These are phyloP conservation scores for Hyaloscypha variabilis DNA, from an alignment of 495 filamentous ascomycete genomes.

Conservation along the genomic window DNA sequence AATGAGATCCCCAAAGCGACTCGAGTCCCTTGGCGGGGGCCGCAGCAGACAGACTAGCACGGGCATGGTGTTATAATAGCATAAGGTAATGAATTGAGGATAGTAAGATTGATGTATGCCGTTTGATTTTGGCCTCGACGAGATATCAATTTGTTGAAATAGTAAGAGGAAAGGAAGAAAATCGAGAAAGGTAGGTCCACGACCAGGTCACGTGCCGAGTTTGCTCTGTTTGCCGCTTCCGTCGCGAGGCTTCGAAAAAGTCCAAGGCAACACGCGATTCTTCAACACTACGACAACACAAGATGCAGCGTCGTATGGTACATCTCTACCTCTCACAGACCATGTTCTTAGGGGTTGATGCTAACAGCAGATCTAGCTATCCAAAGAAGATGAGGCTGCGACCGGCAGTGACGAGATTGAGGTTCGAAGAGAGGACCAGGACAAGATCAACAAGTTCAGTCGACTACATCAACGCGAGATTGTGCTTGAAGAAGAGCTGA, in stretches of 20 bases:
- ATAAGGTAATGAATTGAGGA: too few species aligned
- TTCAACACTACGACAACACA: constrained; percentile 13
- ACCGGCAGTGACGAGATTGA: constrained; percentile 78
- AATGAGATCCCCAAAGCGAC: too few species aligned
- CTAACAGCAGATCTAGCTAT: constrained; percentile 60
- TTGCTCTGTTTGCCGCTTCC: not conserved
- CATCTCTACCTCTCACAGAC: not conserved
- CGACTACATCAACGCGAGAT: constrained; percentile 86
- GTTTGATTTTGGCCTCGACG: too few species aligned
- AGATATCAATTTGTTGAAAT: too few species aligned
- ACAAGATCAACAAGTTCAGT: constrained; percentile 98
- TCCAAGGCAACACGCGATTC: not conserved
- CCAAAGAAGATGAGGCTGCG: constrained; percentile 83
- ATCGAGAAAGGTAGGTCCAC: not conserved
- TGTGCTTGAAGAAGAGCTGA: constrained; percentile 77
- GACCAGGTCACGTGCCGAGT: not conserved
- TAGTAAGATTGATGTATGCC: too few species aligned
- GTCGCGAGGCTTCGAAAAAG: not conserved
- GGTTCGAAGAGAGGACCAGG: constrained; percentile 94
- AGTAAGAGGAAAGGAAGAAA: too few species aligned
- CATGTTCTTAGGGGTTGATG: not conserved
- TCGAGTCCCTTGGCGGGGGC: too few species aligned
- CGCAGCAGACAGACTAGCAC: too few species aligned
- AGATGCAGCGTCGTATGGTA: constrained; percentile 33
- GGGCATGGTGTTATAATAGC: too few species aligned